Evolutionary conservation across 1,284 basidiomycete genomes (phyloP), one percentile per base, ranked within the genome.

Genomic region (Ustilago cynodontis): DNA sequence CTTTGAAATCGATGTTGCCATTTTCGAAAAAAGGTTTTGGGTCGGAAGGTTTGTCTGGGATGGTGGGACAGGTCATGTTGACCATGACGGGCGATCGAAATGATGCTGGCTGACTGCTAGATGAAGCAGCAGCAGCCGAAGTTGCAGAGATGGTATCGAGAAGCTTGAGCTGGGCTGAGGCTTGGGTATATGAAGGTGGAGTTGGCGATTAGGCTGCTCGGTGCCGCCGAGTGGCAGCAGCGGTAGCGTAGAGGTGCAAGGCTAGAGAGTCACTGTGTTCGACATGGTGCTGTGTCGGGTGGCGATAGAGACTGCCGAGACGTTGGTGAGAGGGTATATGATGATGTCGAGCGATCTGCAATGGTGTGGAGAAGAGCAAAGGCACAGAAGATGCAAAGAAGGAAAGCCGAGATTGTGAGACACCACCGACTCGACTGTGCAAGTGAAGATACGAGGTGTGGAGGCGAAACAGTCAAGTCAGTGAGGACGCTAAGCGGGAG

Each of bases 1-100:
- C 71, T 88, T 91, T 90, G 72, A 92, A 88, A 33, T 89, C 88
- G 52, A 92, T 76, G 66, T 89, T 87, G 20, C 91, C 92, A 71
- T 91, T 88, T 79, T 90, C 88, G 65, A 91, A 87, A 45, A 93
- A 87, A 1, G 91, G 88, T n/a, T 74, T 77, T 24, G 78, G 80
- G 47, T 83, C 78, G 29, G 33, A 28, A 20, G 73, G 71, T 54
- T 72, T 75, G 67, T 76, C 68, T 29, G 67, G 68, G 28, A 71
- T 76, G 61, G 39, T 39, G 50, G 78, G 78, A 31, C 78, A 79
- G 29, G 74, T 79, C 50, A 63, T 61, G 65, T 77, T 79, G 65
- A 72, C 73, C 74, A 77, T 77, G 47, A 16, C 64, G 49, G 60
- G 20, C 11, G n/a, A n/a, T n/a, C n/a, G 28, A 33, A n/a, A 2